Conservation (phyloP, 306 rosid species). For the Glycine latifolia region DNA sequence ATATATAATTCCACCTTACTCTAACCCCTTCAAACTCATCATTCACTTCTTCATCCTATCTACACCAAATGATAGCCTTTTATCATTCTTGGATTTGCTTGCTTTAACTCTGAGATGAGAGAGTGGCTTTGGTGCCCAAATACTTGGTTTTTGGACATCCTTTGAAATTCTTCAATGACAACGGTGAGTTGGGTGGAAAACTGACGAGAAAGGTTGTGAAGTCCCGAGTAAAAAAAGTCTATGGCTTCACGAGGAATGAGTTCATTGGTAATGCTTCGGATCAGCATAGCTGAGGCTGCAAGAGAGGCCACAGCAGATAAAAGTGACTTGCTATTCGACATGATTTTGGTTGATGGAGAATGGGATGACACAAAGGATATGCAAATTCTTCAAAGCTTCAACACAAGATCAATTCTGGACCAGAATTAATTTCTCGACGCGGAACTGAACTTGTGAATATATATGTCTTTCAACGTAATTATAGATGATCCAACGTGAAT, state of each 20-base stretch:
- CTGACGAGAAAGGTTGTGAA: not conserved
- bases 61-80: conserved; percentile 39
- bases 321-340: conserved; percentile 17
- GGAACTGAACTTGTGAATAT: not conserved
- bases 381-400: not conserved
- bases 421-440: no score
- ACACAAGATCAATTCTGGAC: no score
- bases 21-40: conserved; percentile 51
- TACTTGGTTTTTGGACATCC: conserved; percentile 50
- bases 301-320: conserved; percentile 36
- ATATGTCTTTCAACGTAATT: no score
- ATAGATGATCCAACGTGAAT: no score
- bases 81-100: conserved; percentile 43
- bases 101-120: conserved; percentile 47
- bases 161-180: conserved; percentile 51
- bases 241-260: conserved; percentile 39
- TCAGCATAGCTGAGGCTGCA: conserved; percentile 38
- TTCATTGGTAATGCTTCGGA: conserved; percentile 33
- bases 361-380: not conserved
- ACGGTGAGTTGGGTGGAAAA: conserved; percentile 49
- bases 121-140: conserved; percentile 52
- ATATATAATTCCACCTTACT: not conserved
- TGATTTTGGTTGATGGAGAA: conserved; percentile 6
- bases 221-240: not conserved
- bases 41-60: conserved; percentile 49